Conservation (phyloP, 352 stramenopile species). For the Aphanomyces stellatus region DNA sequence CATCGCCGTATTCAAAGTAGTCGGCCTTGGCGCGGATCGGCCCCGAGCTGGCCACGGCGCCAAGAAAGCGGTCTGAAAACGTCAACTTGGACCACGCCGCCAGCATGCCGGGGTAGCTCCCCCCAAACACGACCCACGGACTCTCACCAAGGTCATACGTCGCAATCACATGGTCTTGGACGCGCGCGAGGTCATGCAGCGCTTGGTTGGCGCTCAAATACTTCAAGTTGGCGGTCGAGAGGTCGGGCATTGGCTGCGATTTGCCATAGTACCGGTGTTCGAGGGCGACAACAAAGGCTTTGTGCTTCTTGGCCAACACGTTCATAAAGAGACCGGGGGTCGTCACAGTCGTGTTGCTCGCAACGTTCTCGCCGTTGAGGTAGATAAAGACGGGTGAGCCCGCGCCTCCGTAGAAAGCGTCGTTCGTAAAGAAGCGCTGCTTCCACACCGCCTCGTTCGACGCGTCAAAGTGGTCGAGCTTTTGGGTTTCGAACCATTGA, state of each 20-base stretch:
- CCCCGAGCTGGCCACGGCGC: conserved; percentile 40
- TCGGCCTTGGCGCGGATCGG: conserved; percentile 61
- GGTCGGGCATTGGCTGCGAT: conserved; percentile 57
- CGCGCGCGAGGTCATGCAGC: conserved; percentile 70
- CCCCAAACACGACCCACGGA: conserved; percentile 68
- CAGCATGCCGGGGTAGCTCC: conserved; percentile 80
- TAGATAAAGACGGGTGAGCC: conserved; percentile 71
- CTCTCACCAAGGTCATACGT: conserved; percentile 27
- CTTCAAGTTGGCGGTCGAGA: conserved; percentile 61
- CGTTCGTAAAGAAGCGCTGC: conserved; percentile 67
- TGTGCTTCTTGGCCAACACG: conserved; percentile 47
- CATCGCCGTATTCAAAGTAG: conserved; percentile 54
- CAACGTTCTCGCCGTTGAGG: conserved; percentile 59
- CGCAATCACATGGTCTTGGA: conserved; percentile 47
- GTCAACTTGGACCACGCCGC: conserved; percentile 54
- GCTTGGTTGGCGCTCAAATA: conserved; percentile 76
- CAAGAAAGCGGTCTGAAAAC: background rate
- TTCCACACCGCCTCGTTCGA: conserved; percentile 18
- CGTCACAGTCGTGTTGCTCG: conserved; percentile 38
- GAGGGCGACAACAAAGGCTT: conserved; percentile 52
- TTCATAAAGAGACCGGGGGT: conserved; percentile 55
- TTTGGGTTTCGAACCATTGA: conserved; percentile 12
- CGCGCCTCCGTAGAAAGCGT: conserved; percentile 44
- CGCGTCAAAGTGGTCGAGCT: conserved; percentile 5
- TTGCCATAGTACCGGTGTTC: conserved; percentile 86